phyloP scores from a whole-genome alignment of 108 stramenopile genomes.

The Fistulifera solaris region DNA sequence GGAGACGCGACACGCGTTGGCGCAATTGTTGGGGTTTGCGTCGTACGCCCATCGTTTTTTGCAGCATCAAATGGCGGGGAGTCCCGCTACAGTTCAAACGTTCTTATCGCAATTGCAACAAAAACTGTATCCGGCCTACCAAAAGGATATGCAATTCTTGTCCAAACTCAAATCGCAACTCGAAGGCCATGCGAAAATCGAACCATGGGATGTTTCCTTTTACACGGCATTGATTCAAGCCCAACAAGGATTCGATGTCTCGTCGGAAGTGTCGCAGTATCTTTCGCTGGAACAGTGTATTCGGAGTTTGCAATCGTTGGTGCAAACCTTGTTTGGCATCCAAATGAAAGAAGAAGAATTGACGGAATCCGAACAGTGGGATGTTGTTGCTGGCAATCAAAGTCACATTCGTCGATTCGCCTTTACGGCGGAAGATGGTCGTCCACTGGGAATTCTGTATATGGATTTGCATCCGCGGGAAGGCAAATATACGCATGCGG shows the following conservation, averaged over 20 bases:
- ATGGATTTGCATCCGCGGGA: slow-evolving; percentile 85
- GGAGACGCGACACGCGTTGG: slow-evolving; percentile 50
- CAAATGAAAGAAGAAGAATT: slow-evolving; percentile 57
- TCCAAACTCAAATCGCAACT: slow-evolving; percentile 41
- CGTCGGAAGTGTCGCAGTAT: slow-evolving; percentile 29
- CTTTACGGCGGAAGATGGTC: slow-evolving; percentile 41
- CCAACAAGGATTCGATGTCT: slow-evolving; percentile 39
- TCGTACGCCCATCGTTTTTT: slow-evolving; percentile 66
- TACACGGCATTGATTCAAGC: slow-evolving; percentile 57
- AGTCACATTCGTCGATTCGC: slow-evolving; percentile 55
- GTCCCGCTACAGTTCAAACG: slow-evolving; percentile 28
- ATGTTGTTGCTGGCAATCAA: slow-evolving; percentile 11
- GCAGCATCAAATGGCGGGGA: slow-evolving; percentile 67
- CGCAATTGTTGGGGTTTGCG: slow-evolving; percentile 51
- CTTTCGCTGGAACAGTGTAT: slow-evolving; percentile 71
- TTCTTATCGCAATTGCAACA: slow-evolving; percentile 50
- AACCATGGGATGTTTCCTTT: slow-evolving; percentile 87
- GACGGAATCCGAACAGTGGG: slow-evolving; percentile 68
- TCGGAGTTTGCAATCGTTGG: slow-evolving; percentile 55
- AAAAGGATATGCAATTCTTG: slow-evolving; percentile 52
- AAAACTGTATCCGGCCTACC: slow-evolving; percentile 23
- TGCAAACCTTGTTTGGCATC: slow-evolving; percentile 66
- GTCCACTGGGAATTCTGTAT: slow-evolving; percentile 81
- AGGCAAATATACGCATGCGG: slow-evolving; percentile 90
- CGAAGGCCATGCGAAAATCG: slow-evolving; percentile 40